Evolutionary conservation across 768 basidiomycete species (phyloP).

Genomic region (Termitomyces sp.): DNA sequence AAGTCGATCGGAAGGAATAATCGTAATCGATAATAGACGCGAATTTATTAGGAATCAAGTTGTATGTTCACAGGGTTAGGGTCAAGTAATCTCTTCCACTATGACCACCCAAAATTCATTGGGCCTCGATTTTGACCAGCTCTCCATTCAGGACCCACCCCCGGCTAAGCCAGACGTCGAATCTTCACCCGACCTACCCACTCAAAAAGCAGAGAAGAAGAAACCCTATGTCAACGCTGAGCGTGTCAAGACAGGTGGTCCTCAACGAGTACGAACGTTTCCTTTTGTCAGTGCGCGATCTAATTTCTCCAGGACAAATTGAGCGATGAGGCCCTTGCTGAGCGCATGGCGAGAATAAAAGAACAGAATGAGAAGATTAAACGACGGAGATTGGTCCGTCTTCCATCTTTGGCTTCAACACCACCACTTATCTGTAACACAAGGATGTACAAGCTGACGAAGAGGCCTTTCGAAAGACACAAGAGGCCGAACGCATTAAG

Average conservation of each 20-base stretch:
- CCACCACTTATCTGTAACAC: background rate
- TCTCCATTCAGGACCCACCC: conserved; percentile 27
- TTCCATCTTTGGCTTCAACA: background rate
- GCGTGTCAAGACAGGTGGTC: conserved; percentile 78
- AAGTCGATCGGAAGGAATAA: conserved; percentile 10
- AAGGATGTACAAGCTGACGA: conserved; percentile 78
- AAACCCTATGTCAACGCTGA: conserved; percentile 78
- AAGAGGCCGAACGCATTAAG: conserved; percentile 57
- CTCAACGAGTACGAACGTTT: conserved; percentile 50
- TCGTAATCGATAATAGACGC: conserved; percentile 2
- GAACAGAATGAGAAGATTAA: conserved; percentile 66
- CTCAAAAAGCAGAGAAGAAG: conserved; percentile 42
- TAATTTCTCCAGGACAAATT: conserved; percentile 21
- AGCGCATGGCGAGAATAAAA: conserved; percentile 56
- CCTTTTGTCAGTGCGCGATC: conserved; percentile 2
- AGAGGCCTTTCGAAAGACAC: conserved; percentile 67
- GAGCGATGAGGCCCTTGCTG: conserved; percentile 51
- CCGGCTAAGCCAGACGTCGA: conserved; percentile 6
- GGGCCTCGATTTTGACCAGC: conserved; percentile 61
- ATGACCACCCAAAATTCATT: conserved; percentile 57
- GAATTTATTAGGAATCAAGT: conserved; percentile 3
- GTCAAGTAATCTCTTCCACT: conserved; percentile 15
- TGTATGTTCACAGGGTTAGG: conserved; percentile 21
- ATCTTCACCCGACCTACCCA: conserved; percentile 3
- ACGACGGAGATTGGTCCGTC: conserved; percentile 46